phyloP scores from a whole-genome alignment of 805 yeast species.

The Lachancea thermotolerans region DNA sequence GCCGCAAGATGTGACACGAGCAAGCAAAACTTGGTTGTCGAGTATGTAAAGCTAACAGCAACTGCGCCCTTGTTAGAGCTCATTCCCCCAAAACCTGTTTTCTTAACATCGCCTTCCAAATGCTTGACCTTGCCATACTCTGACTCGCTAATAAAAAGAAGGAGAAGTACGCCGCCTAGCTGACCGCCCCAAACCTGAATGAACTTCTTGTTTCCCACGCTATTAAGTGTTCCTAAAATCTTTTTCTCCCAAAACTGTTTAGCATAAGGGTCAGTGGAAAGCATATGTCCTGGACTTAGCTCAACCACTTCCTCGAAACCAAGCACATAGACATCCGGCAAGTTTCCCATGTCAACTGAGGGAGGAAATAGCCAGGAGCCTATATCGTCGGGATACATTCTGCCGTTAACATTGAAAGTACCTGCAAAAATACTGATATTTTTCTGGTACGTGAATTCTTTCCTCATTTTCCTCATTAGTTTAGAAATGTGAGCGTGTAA shows the following conservation, averaged over 20 bases:
- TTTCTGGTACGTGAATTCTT: constrained; percentile 53
- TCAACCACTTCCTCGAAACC: constrained; percentile 91
- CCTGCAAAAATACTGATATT: constrained; percentile 69
- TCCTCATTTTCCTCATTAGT: constrained; percentile 44
- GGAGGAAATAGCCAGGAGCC: constrained; percentile 73
- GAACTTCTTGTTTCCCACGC: constrained; percentile 39
- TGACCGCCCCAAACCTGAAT: constrained; percentile 66
- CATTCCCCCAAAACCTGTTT: constrained; percentile 92
- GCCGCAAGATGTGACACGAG: constrained; percentile 91
- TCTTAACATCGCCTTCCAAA: constrained; percentile 67
- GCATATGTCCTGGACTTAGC: constrained; percentile 73
- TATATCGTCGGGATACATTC: constrained; percentile 49
- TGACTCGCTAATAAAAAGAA: constrained; percentile 57
- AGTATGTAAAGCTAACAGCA: constrained; percentile 57
- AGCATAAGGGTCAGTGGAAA: constrained; percentile 62
- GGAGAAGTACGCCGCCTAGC: constrained; percentile 73
- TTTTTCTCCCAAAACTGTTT: constrained; percentile 60
- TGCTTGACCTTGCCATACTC: constrained; percentile 48
- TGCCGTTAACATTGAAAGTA: constrained; percentile 83
- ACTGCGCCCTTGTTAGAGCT: constrained; percentile 79
- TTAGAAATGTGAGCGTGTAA: constrained; percentile 74
- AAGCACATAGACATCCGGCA: constrained; percentile 66
- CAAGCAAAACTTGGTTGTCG: constrained; percentile 67
- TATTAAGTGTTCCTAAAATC: constrained; percentile 42
- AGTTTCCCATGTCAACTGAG: constrained; percentile 24